Percentiles rank a stretch among this genome's conserved stretches.
phyloP scores from a whole-genome alignment of 2,329 filamentous ascomycete species.

The Calonectria pauciramosa region DNA sequence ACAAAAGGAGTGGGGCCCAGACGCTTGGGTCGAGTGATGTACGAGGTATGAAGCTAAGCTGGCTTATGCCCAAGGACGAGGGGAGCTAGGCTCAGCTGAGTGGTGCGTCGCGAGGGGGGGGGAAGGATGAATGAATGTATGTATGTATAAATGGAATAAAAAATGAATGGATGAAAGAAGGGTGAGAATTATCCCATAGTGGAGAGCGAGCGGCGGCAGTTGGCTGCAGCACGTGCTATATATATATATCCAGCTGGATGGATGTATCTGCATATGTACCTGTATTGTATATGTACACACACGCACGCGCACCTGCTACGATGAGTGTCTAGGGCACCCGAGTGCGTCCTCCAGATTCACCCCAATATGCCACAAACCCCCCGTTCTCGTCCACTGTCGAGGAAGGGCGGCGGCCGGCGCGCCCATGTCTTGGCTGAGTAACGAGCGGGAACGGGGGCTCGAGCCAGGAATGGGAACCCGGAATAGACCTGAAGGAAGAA shows the following conservation, averaged over 20 bases:
- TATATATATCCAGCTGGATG: neutral
- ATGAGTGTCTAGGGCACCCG: neutral
- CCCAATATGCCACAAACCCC: neutral
- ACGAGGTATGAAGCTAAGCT: slow-evolving; percentile 7
- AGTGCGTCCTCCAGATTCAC: neutral
- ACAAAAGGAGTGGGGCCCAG: slow-evolving; percentile 33
- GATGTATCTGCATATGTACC: neutral
- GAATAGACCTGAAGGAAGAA: neutral
- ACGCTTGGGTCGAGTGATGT: slow-evolving; percentile 11
- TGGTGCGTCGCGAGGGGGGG: neutral
- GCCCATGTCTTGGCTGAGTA: slow-evolving; percentile 3
- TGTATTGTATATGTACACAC: neutral
- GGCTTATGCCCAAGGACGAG: neutral
- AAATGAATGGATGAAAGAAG: slow-evolving; percentile 9
- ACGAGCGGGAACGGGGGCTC: neutral
- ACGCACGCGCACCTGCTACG: neutral
- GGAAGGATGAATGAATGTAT: slow-evolving; percentile 6
- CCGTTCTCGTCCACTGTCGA: slow-evolving; percentile 3
- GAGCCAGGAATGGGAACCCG: neutral
- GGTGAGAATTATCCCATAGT: neutral
- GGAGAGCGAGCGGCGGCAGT: neutral
- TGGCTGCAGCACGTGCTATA: neutral
- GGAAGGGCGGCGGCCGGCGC: neutral
- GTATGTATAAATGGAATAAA: neutral
- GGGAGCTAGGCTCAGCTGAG: slow-evolving; percentile 9